Conservation (phyloP, 192 early-diverging fungal genomes). For the Hyaloraphidium curvatum region DNA sequence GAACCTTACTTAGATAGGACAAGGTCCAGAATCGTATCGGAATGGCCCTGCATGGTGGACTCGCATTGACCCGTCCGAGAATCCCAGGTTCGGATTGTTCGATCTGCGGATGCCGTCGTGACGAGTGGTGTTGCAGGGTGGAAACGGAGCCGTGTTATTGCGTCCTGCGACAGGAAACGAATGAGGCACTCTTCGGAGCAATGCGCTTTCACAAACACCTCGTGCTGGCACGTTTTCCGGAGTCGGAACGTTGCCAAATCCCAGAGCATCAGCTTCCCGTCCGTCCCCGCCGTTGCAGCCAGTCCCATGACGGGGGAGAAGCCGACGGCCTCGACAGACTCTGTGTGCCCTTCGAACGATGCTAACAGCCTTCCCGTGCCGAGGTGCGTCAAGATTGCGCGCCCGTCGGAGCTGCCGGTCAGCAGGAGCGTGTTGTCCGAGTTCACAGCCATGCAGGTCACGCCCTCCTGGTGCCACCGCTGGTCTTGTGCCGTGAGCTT, state of each 20-base stretch:
- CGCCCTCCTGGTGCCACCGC: conserved; percentile 63
- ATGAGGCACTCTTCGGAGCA: conserved; percentile 1
- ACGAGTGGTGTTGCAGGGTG: conserved; percentile 45
- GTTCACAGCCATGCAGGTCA: conserved; percentile 56
- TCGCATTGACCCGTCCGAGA: conserved; percentile 62
- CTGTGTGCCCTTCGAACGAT: conserved; percentile 60
- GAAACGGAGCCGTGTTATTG: conserved; percentile 62
- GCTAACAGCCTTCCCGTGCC: conserved; percentile 52
- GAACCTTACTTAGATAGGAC: conserved; percentile 31
- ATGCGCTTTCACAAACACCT: conserved; percentile 12
- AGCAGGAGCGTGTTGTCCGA: conserved; percentile 55
- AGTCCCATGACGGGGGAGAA: conserved; percentile 54
- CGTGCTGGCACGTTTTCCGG: conserved; percentile 62
- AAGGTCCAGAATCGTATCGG: conserved; percentile 69
- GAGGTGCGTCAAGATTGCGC: conserved; percentile 56
- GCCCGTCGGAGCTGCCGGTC: conserved; percentile 64
- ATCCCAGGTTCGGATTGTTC: conserved; percentile 77
- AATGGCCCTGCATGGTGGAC: conserved; percentile 61
- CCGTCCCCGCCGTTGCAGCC: conserved; percentile 69
- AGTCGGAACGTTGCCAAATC: conserved; percentile 67
- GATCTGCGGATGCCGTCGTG: conserved; percentile 57
- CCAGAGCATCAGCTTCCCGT: conserved; percentile 81
- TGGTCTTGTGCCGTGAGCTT: conserved; percentile 50
- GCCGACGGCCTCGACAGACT: conserved; percentile 70
- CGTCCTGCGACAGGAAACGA: conserved; percentile 28